Conservation (phyloP, 108 stramenopile genomes). For the Nitzschia palea region DNA sequence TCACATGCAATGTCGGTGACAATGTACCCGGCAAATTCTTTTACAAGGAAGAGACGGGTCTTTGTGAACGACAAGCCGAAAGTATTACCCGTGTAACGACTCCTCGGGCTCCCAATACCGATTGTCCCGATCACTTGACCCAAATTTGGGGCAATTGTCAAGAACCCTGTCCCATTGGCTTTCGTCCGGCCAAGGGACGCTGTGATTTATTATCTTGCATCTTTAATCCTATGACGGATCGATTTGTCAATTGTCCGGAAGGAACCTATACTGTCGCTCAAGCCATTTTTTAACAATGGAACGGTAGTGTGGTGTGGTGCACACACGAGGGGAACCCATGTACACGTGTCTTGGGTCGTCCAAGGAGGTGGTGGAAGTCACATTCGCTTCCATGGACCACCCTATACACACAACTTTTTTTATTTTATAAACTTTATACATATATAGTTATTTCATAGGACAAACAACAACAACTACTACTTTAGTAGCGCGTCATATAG, state of each 20-base stretch:
- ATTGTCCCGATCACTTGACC: background rate
- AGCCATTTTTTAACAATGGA: constrained; percentile 1
- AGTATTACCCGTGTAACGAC: background rate
- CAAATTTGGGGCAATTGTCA: constrained; percentile 17
- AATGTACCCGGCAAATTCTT: constrained; percentile 20
- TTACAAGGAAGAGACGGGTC: background rate
- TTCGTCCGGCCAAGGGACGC: constrained; percentile 1
- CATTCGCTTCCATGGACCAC: too few species aligned
- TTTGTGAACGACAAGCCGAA: constrained; percentile 15
- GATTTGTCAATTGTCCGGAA: constrained; percentile 12
- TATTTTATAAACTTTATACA: too few species aligned
- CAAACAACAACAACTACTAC: too few species aligned
- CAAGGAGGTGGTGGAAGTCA: too few species aligned
- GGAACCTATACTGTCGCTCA: constrained; percentile 7
- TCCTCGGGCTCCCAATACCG: background rate
- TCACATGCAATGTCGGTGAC: constrained; percentile 12
- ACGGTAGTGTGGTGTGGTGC: too few species aligned
- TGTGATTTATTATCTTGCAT: constrained; percentile 16
- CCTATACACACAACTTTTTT: too few species aligned
- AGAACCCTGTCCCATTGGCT: constrained; percentile 20
- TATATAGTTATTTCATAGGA: too few species aligned
- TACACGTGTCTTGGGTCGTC: too few species aligned
- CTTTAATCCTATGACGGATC: constrained; percentile 7
- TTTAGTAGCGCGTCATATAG: too few species aligned
- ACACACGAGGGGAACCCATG: background rate